A percentile compares a stretch with the other conserved stretches of the same genome.
Conservation (phyloP, 1,139 yeast species). For the Pneumocystis canis region DNA sequence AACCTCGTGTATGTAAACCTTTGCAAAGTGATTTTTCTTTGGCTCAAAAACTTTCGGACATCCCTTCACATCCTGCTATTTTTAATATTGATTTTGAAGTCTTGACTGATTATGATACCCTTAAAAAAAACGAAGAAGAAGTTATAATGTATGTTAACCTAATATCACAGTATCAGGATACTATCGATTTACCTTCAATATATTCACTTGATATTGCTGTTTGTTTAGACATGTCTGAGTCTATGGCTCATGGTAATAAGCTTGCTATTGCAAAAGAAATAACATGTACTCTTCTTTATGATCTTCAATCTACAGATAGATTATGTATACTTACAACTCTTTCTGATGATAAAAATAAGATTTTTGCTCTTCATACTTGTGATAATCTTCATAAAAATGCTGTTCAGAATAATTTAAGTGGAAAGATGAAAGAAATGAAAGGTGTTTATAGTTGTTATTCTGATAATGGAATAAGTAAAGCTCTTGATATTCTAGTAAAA, state of each 20-base stretch:
- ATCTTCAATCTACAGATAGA: neutral
- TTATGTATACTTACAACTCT: neutral
- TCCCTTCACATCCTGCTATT: neutral
- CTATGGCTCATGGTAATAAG: neutral
- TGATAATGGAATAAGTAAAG: neutral
- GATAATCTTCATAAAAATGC: neutral
- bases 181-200: neutral
- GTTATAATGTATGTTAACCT: neutral
- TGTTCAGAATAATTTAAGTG: neutral
- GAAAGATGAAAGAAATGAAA: neutral
- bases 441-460: neutral
- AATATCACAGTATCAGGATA: neutral
- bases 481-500: neutral
- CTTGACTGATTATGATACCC: neutral
- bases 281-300: neutral
- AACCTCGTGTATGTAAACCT: neutral
- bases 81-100: neutral
- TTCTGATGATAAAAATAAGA: neutral
- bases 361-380: conserved; percentile 1
- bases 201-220: neutral
- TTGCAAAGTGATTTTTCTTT: neutral
- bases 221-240: neutral
- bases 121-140: neutral
- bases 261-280: neutral
- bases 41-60: neutral